Evolutionary conservation across 345 rosid species (phyloP).

Genomic region (Geranium rotundifolium): DNA sequence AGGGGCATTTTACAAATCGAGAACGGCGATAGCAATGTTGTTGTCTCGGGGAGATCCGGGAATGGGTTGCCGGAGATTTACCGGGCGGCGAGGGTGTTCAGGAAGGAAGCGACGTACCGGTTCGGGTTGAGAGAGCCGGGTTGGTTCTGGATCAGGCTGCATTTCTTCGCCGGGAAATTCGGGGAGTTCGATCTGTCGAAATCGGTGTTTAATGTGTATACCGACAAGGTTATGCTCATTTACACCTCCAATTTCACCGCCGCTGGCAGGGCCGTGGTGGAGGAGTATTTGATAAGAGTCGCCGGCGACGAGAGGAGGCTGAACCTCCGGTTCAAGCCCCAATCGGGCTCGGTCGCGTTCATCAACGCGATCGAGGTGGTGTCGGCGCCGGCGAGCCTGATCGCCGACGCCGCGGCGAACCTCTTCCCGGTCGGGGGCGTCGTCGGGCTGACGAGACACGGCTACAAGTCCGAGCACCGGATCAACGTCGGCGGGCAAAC

Average conservation of each 20-base stretch:
- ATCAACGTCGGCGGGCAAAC: conserved; percentile 12
- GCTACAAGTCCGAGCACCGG: conserved; percentile 8
- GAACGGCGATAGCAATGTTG: conserved; percentile 8
- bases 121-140: conserved; percentile 10
- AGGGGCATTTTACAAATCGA: neutral
- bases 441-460: conserved; percentile 1
- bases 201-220: conserved; percentile 8
- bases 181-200: conserved; percentile 6
- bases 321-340: conserved; percentile 7
- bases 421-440: conserved; percentile 7
- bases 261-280: neutral
- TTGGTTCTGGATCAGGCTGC: conserved; percentile 16
- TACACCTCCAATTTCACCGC: conserved; percentile 9
- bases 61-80: conserved; percentile 9
- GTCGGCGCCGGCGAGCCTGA: conserved; percentile 10
- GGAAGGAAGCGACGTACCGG: conserved; percentile 6
- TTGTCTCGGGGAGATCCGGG: conserved; percentile 1
- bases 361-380: conserved; percentile 18
- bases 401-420: neutral
- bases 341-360: conserved; percentile 12
- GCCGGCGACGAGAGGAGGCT: conserved; percentile 4
- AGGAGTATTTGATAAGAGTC: conserved; percentile 10
- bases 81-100: conserved; percentile 10
- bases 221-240: conserved; percentile 7
- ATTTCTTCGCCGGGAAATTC: conserved; percentile 9